phyloP scores from a whole-genome alignment of 768 basidiomycete species.

The Leccinum fibrillosum region DNA sequence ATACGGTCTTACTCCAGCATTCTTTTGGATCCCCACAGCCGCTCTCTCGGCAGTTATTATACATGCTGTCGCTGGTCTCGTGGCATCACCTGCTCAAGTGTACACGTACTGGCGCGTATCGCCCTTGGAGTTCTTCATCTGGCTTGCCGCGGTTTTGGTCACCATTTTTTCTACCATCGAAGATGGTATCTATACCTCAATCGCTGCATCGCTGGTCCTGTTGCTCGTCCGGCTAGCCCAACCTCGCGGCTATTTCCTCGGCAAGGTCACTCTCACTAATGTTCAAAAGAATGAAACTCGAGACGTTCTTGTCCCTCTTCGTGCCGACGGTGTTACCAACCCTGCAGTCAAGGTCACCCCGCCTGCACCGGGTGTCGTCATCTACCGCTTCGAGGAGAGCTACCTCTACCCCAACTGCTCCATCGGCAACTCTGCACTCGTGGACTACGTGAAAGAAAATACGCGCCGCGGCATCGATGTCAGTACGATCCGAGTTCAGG shows the following conservation, averaged over 20 bases:
- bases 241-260: slow-evolving; percentile 89
- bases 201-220: slow-evolving; percentile 73
- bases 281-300: slow-evolving; percentile 42
- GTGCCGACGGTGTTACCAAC: slow-evolving; percentile 58
- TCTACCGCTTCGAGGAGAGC: slow-evolving; percentile 92
- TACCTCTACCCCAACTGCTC: slow-evolving; percentile 82
- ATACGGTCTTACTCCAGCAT: slow-evolving; percentile 90
- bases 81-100: slow-evolving; percentile 77
- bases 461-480: slow-evolving; percentile 78
- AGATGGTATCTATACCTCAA: slow-evolving; percentile 86
- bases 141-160: slow-evolving; percentile 80
- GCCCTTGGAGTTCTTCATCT: slow-evolving; percentile 90
- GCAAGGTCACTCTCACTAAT: slow-evolving; percentile 64
- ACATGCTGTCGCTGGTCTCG: slow-evolving; percentile 85
- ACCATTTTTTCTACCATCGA: slow-evolving; percentile 95
- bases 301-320: slow-evolving; percentile 83
- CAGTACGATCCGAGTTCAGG: slow-evolving; percentile 55
- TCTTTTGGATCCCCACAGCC: slow-evolving; percentile 85
- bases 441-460: slow-evolving; percentile 75
- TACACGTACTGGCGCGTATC: slow-evolving; percentile 93
- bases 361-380: slow-evolving; percentile 81
- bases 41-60: slow-evolving; percentile 93
- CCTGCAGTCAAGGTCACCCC: slow-evolving; percentile 67
- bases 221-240: slow-evolving; percentile 84
- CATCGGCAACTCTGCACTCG: slow-evolving; percentile 64